A percentile compares a stretch with the other conserved stretches of the same genome.
Evolutionary conservation across 2,329 filamentous ascomycete genomes (phyloP).

Genomic region (Penicillium sp.): DNA sequence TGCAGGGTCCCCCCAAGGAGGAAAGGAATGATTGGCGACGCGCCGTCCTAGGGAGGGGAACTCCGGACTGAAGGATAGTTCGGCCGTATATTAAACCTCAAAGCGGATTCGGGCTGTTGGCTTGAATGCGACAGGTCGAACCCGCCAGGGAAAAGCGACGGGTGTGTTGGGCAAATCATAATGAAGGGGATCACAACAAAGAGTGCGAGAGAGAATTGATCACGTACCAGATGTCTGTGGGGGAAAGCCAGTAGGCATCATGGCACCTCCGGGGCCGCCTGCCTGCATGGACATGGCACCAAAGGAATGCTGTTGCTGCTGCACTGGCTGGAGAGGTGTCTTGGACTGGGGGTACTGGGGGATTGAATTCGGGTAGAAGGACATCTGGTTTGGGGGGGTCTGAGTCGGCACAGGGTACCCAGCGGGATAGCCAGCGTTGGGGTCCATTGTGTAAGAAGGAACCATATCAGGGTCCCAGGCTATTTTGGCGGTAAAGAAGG

Average conservation of each 20-base stretch:
- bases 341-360: constrained; percentile 37
- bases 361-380: constrained; percentile 39
- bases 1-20: constrained; percentile 3
- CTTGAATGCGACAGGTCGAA: constrained; percentile 6
- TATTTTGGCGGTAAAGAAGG: constrained; percentile 10
- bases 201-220: not conserved
- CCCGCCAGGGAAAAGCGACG: constrained; percentile 9
- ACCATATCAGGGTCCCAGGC: constrained; percentile 10
- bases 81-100: constrained; percentile 8
- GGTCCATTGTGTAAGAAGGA: constrained; percentile 26
- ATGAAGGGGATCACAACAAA: constrained; percentile 13
- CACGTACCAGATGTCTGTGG: constrained; percentile 40
- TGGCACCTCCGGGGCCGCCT: constrained; percentile 37
- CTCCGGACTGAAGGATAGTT: not conserved
- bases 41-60: not conserved
- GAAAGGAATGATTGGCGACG: not conserved
- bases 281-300: constrained; percentile 39
- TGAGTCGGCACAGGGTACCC: constrained; percentile 39
- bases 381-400: constrained; percentile 36
- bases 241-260: constrained; percentile 41
- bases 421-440: constrained; percentile 28
- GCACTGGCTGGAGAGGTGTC: constrained; percentile 31
- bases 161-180: constrained; percentile 12
- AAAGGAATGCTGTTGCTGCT: constrained; percentile 38
- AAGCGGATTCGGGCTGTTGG: not conserved